Conservation (phyloP, 1,139 yeast genomes). For the Pichia terricola region DNA sequence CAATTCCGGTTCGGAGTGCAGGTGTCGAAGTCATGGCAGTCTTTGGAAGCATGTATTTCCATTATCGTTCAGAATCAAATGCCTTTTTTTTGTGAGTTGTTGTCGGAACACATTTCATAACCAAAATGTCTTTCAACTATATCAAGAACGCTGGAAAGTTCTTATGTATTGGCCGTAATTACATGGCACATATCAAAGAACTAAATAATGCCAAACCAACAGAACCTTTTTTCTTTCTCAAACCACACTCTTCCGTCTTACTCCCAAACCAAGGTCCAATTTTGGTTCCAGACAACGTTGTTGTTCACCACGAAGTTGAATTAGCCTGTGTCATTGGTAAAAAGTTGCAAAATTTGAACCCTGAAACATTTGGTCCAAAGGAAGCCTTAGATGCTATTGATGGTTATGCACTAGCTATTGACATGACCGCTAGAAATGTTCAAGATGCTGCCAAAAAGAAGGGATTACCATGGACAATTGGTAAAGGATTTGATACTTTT, state of each 20-base stretch:
- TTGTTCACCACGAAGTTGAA: constrained; percentile 90
- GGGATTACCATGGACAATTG: constrained; percentile 95
- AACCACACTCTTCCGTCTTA: constrained; percentile 66
- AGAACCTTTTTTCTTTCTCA: constrained; percentile 84
- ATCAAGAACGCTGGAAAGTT: constrained; percentile 65
- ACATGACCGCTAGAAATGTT: constrained; percentile 90
- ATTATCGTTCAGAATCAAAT: too few species aligned
- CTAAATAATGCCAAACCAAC: constrained; percentile 70
- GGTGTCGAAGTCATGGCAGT: too few species aligned
- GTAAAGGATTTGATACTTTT: constrained; percentile 94
- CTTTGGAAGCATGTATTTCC: too few species aligned
- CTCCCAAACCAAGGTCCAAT: constrained; percentile 65
- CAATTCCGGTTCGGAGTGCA: too few species aligned
- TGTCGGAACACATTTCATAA: too few species aligned
- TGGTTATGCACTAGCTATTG: constrained; percentile 82
- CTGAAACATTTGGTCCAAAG: constrained; percentile 42
- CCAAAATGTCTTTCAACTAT: constrained; percentile 47
- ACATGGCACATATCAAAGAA: constrained; percentile 89
- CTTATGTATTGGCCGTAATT: constrained; percentile 92
- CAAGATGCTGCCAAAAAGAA: constrained; percentile 91
- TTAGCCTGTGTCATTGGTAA: constrained; percentile 69
- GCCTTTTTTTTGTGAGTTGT: too few species aligned
- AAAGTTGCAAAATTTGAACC: constrained; percentile 52
- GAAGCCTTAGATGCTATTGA: constrained; percentile 73
- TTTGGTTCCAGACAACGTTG: constrained; percentile 69